Conservation (phyloP, 225 moss, liverwort and hornwort species). For the Neckera pumila region DNA sequence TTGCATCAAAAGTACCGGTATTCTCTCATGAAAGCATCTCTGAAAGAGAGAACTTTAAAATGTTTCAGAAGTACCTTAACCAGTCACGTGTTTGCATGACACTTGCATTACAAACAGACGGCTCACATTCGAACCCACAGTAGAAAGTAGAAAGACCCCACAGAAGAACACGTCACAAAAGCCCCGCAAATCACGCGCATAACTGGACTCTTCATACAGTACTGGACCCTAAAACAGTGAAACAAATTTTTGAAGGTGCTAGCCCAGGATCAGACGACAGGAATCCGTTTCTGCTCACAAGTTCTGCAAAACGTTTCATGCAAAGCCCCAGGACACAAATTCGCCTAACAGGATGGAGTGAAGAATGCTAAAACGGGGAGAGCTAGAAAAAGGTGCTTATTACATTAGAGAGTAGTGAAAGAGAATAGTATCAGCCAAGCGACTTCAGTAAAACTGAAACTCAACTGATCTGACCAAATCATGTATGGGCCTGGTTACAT, state of each 20-base stretch:
- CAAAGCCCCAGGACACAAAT: background rate
- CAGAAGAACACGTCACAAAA: background rate
- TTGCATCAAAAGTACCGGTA: background rate
- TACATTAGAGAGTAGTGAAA: background rate
- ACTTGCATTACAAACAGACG: background rate
- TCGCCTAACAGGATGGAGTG: background rate
- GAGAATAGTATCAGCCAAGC: background rate
- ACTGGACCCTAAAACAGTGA: background rate
- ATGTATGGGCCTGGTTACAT: background rate
- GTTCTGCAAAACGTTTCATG: background rate
- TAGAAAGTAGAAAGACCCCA: background rate
- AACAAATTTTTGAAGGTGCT: background rate
- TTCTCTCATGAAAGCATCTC: background rate
- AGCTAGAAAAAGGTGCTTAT: background rate
- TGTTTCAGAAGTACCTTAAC: background rate
- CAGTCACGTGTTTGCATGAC: background rate
- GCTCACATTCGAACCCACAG: background rate
- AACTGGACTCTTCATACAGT: background rate
- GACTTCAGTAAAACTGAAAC: background rate
- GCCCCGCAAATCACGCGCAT: background rate
- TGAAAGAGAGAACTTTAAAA: too few relatives aligned
- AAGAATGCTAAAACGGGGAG: background rate
- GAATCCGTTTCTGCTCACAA: background rate
- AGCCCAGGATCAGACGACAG: background rate
- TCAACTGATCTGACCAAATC: background rate